Base-by-base conservation (phyloP, 2,329 filamentous ascomycete genomes). In the Alternaria sp. region DNA sequence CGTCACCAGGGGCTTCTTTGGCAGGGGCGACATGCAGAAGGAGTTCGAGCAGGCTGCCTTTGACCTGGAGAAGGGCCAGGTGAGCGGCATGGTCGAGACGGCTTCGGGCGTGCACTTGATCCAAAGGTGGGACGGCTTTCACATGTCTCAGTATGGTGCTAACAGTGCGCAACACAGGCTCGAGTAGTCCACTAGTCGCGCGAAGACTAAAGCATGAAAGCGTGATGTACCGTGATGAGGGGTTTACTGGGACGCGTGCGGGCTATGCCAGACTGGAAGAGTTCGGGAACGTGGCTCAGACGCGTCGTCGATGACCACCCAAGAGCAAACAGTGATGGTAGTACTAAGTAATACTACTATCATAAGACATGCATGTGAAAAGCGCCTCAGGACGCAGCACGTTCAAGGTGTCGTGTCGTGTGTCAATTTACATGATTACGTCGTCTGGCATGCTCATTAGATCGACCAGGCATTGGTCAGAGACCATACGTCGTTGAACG, bases 1-100 rank as follows among this genome's bases (percentile, higher is more conserved):
- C 46, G 28, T 30, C 26, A 48, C 41, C 54, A 90, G 88, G 65
- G 95, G 95, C 20, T 97, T 94, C 80, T 99, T 99, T 79, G 94
- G 93, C 57, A 89, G 87, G 72, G 93, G 93, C 28, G 94, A 98
- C 74, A 99, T 99, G 95, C 95, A 99, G 79, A 94, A 94, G 83
- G 94, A 97, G 81, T 99, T 99, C 75, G 95, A 99, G 81, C 93
- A 97, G 57, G 94, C 94, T 5, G 91, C 95, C 1, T 99, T 99
- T 81, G 89, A 87, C n/a, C 84, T 99, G 56, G 87, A 94, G 79
- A 89, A 90, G 2, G 94, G 93, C 34, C 88, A 97, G 80, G 88
- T 98, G 74, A 97, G 94, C 80, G 85, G 86, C 47, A 85, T 97
- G 38, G 91, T 98, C 12, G 91, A 97, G 80, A 97, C 95, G 39